Percentiles rank a stretch among this genome's conserved stretches.
phyloP scores from a whole-genome alignment of 345 rosid genomes.

The Citrus inodora region DNA sequence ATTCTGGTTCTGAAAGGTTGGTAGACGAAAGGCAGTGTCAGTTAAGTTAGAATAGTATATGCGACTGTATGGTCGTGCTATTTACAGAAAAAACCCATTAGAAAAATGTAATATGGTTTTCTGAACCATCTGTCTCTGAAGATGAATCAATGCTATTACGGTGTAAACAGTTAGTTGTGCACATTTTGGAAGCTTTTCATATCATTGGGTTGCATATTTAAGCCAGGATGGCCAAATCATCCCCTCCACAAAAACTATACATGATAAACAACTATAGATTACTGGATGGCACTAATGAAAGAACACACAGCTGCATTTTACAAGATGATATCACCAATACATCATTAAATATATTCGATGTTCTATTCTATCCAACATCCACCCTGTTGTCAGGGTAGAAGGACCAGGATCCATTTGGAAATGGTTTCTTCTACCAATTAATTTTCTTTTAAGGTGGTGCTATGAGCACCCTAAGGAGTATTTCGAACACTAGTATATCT shows the following conservation, averaged over 20 bases:
- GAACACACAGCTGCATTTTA: neutral
- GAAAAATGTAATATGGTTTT: neutral
- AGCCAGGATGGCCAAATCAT: neutral
- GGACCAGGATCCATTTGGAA: neutral
- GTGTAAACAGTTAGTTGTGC: neutral
- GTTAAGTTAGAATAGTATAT: neutral
- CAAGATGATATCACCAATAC: neutral
- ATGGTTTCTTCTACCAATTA: neutral
- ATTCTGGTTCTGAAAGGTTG: conserved; percentile 43
- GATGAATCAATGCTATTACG: neutral
- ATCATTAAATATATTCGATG: neutral
- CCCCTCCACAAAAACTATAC: neutral
- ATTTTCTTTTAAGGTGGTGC: neutral
- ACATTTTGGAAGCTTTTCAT: neutral
- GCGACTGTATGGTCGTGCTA: too few species aligned
- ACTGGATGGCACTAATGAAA: neutral
- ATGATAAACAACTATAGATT: neutral
- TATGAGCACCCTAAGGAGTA: too few species aligned
- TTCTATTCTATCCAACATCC: neutral
- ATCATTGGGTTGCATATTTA: neutral
- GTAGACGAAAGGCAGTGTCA: neutral
- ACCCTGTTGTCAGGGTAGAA: neutral
- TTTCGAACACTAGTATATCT: too few species aligned
- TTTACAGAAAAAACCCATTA: too few species aligned
- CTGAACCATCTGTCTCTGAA: neutral